These are phyloP conservation scores for Fusarium citri DNA, from an alignment of 2,329 filamentous ascomycete species.

Conservation along the genomic window DNA sequence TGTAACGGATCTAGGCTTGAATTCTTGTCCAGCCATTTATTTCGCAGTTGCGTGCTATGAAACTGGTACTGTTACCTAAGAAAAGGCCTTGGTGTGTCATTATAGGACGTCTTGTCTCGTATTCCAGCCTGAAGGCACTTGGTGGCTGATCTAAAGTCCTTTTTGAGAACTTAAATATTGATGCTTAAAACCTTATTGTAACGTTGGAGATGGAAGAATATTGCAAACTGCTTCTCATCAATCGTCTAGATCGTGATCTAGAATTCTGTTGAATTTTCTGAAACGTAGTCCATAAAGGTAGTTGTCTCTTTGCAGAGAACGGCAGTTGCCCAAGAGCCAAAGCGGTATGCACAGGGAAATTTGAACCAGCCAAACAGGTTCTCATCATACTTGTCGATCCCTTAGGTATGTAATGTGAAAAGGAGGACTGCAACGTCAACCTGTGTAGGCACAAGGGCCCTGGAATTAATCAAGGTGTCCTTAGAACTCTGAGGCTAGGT, in stretches of 20 bases:
- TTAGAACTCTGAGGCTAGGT: neutral
- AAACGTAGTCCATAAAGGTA: neutral
- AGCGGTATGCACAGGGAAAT: conserved; percentile 9
- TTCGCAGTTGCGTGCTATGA: neutral
- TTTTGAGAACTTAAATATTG: neutral
- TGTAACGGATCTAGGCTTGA: too few relatives aligned
- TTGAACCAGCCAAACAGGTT: conserved; percentile 25
- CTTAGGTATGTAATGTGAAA: neutral
- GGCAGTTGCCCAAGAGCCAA: conserved; percentile 12
- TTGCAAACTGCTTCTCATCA: too few relatives aligned
- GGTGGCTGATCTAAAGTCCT: neutral
- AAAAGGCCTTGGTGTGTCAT: too few relatives aligned
- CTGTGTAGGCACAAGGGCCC: neutral
- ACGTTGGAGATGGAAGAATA: too few relatives aligned
- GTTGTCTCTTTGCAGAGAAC: neutral
- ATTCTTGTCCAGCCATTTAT: neutral
- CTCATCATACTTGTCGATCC: conserved; percentile 17
- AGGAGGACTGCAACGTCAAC: neutral
- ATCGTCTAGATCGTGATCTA: neutral
- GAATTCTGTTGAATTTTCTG: neutral
- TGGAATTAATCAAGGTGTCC: neutral
- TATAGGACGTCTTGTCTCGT: neutral
- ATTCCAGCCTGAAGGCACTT: neutral
- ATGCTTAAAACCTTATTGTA: neutral
- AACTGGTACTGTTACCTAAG: too few relatives aligned